These are phyloP conservation scores for Aspergillus sp. DNA, from an alignment of 2,329 filamentous ascomycete species.

Conservation along the genomic window DNA sequence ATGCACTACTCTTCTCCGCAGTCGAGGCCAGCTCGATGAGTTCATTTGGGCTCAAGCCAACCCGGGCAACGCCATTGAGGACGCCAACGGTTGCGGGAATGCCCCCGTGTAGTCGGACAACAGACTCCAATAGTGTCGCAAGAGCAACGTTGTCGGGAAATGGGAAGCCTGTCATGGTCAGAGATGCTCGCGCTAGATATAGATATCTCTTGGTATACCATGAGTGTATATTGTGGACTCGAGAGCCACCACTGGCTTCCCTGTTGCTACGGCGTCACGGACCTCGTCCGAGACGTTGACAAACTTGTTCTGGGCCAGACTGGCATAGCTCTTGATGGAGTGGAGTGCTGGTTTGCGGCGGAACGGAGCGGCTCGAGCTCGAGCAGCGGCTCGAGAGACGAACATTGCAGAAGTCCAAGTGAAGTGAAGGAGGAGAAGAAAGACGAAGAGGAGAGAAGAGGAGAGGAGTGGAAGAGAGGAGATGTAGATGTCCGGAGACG, in stretches of 20 bases:
- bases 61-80: slow-evolving; percentile 68
- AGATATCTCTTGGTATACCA: too few relatives aligned
- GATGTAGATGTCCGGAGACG: slow-evolving; percentile 4
- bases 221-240: slow-evolving; percentile 98
- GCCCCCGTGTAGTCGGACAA: slow-evolving; percentile 71
- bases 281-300: slow-evolving; percentile 76
- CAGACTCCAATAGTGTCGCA: slow-evolving; percentile 67
- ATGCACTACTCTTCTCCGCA: slow-evolving; percentile 57
- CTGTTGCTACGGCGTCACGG: slow-evolving; percentile 60
- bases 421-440: background rate
- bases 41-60: slow-evolving; percentile 66
- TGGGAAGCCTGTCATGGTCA: slow-evolving; percentile 56
- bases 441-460: background rate
- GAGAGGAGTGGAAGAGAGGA: background rate
- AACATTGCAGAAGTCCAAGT: background rate
- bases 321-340: slow-evolving; percentile 18
- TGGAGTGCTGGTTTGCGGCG: slow-evolving; percentile 9
- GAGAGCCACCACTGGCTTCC: slow-evolving; percentile 78
- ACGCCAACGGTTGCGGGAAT: slow-evolving; percentile 88
- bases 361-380: slow-evolving; percentile 14
- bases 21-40: slow-evolving; percentile 58
- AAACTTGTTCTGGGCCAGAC: slow-evolving; percentile 36
- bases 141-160: slow-evolving; percentile 66
- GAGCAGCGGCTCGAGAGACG: slow-evolving; percentile 5
- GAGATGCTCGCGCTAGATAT: too few relatives aligned